Evolutionary conservation across 305 asterid genomes (phyloP).

Genomic region (Fraxinus sp.): DNA sequence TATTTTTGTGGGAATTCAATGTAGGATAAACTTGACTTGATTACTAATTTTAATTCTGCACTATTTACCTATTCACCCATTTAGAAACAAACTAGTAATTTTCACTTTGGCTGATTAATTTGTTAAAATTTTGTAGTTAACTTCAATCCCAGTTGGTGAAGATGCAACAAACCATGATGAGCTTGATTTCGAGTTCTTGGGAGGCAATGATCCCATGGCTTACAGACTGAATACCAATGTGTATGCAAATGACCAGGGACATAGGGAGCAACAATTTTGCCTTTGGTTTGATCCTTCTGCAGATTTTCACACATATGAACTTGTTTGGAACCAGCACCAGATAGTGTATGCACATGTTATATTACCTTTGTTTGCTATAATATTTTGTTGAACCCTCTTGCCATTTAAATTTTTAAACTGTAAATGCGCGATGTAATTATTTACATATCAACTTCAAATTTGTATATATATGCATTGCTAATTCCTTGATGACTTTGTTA

Average conservation of each 20-base stretch:
- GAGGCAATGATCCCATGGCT: conserved; percentile 17
- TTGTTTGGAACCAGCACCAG: conserved; percentile 40
- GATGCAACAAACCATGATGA: conserved; percentile 22
- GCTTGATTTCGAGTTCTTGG: conserved; percentile 43
- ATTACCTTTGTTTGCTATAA: not conserved
- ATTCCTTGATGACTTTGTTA: too few species aligned
- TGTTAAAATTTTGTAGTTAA: conserved; percentile 27
- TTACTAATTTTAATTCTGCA: too few species aligned
- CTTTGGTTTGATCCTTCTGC: conserved; percentile 41
- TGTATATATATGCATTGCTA: too few species aligned
- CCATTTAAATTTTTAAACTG: not conserved
- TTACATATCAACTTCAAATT: not conserved
- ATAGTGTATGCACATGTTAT: conserved; percentile 24
- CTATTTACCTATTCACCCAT: too few species aligned
- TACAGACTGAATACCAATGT: conserved; percentile 33
- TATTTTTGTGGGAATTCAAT: too few species aligned
- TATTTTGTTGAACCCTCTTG: too few species aligned
- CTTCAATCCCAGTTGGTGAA: not conserved
- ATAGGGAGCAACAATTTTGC: conserved; percentile 32
- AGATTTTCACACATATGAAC: conserved; percentile 29
- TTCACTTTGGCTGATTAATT: not conserved
- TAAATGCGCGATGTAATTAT: not conserved
- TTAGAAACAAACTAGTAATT: too few species aligned
- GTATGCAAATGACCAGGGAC: conserved; percentile 32
- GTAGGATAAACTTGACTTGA: too few species aligned